Conservation (phyloP, 345 rosid genomes). For the Citrus australasica region DNA sequence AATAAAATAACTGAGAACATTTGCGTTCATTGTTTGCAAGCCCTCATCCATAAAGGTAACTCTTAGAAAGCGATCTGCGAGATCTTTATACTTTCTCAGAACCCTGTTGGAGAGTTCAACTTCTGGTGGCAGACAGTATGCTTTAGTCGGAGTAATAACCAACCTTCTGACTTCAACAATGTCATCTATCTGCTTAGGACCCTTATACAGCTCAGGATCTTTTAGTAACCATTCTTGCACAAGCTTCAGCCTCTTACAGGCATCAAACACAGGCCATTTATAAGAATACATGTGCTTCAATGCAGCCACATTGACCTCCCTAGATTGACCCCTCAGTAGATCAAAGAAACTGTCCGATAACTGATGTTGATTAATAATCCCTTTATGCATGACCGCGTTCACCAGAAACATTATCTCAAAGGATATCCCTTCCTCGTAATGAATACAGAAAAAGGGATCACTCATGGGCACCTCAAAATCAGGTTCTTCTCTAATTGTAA, state of each 20-base stretch:
- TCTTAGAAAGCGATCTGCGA: slow-evolving; percentile 72
- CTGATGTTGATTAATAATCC: slow-evolving; percentile 67
- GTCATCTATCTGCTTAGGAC: slow-evolving; percentile 43
- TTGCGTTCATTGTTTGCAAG: slow-evolving; percentile 61
- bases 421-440: slow-evolving; percentile 44
- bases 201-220: slow-evolving; percentile 48
- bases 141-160: slow-evolving; percentile 77
- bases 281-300: slow-evolving; percentile 66
- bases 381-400: slow-evolving; percentile 67
- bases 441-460: slow-evolving; percentile 60
- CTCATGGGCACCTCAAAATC: slow-evolving; percentile 51
- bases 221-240: slow-evolving; percentile 68
- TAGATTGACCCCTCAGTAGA: slow-evolving; percentile 52
- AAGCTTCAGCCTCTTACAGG: slow-evolving; percentile 45
- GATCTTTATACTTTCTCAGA: slow-evolving; percentile 59
- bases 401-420: slow-evolving; percentile 70
- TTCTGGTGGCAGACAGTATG: slow-evolving; percentile 87
- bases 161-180: slow-evolving; percentile 69
- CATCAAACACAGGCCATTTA: slow-evolving; percentile 60
- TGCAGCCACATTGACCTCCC: slow-evolving; percentile 63
- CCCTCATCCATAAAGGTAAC: slow-evolving; percentile 95
- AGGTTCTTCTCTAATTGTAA: slow-evolving; percentile 50
- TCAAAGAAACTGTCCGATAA: slow-evolving; percentile 56
- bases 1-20: slow-evolving; percentile 54
- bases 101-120: slow-evolving; percentile 90